Evolutionary conservation across 257 asterid genomes (phyloP), one percentile per base, ranked within the genome.

Genomic region (Solanum pinnatisectum): DNA sequence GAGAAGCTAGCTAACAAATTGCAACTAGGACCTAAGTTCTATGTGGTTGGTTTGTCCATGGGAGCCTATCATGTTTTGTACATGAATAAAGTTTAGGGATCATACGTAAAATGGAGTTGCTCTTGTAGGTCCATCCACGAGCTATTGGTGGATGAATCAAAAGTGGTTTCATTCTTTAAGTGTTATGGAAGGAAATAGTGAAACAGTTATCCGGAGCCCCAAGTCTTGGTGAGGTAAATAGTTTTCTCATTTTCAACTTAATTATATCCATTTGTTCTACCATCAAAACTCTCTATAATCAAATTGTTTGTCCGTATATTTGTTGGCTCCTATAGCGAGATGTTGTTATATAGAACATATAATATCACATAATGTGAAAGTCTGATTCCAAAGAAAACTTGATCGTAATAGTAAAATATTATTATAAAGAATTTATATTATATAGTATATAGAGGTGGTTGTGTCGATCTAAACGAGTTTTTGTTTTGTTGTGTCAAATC

Each of bases 91-190:
- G 20, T 67, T 71, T 71, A 33, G 15, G 8, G 44, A 33, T 33
- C 15, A 72, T 71, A 32, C 16, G 8, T 35, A 35, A 72, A 72
- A 72, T 4, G 98, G 98, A 87, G 98, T 88, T 86, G 94, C 98
- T 83, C 94, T 96, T 15, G 96, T 96, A 20, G 95, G 87, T 88
- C 96, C 99, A 10, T 73, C 91, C 42, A 89, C 89, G 76, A 91
- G 93, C 88, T 94, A 88, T 85, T 95, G 98, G 98, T 96, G 98
- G 98, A 92, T 96, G 96, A 94, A 95, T 88, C 98, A 93, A 87
- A 93, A 94, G 86, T 93, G 94, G 97, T 89, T 96, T 90, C 94
- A 91, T 56, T 87, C 94, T 82, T 60, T 94, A 59, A 96, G 96
- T 88, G 25, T 89, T 59, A 9, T 89, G 90, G 88, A 89, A 68